phyloP scores from a whole-genome alignment of 331 rosid genomes.

The Pyracantha coccinea region DNA sequence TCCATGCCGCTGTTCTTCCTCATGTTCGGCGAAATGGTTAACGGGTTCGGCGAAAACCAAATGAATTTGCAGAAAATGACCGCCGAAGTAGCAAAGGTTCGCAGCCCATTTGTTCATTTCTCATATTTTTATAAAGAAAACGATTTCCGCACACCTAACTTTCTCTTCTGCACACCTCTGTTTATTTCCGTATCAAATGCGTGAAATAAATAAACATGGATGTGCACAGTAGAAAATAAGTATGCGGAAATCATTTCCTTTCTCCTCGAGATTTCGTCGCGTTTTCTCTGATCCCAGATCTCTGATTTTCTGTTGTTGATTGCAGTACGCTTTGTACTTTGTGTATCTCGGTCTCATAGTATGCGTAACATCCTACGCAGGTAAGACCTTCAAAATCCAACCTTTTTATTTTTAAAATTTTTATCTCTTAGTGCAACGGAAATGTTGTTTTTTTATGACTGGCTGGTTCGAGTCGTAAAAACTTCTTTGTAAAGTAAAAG shows the following conservation, averaged over 20 bases:
- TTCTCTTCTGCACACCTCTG: too few species aligned
- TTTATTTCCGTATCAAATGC: too few species aligned
- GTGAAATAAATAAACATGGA: too few species aligned
- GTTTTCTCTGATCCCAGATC: slow-evolving; percentile 54
- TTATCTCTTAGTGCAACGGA: too few species aligned
- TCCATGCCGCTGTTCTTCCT: slow-evolving; percentile 96
- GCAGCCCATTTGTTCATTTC: background rate
- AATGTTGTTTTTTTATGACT: too few species aligned
- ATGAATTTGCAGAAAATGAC: slow-evolving; percentile 76
- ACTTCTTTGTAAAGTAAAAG: too few species aligned
- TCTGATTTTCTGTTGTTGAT: slow-evolving; percentile 10
- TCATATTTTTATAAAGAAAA: background rate
- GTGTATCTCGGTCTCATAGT: slow-evolving; percentile 90
- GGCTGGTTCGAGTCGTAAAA: too few species aligned
- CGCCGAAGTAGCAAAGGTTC: slow-evolving; percentile 83
- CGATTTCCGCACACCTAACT: too few species aligned
- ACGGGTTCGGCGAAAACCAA: slow-evolving; percentile 90
- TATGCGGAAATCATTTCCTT: too few species aligned
- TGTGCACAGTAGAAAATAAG: too few species aligned
- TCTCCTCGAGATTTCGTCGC: background rate
- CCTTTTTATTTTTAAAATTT: too few species aligned
- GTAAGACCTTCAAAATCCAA: slow-evolving; percentile 21
- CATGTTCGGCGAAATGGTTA: slow-evolving; percentile 90
- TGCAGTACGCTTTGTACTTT: slow-evolving; percentile 90
- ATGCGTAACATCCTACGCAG: slow-evolving; percentile 88